A percentile compares a stretch with the other conserved stretches of the same genome.
These are phyloP conservation scores for Fusarium citri DNA, from an alignment of 2,329 filamentous ascomycete genomes.

Conservation along the genomic window DNA sequence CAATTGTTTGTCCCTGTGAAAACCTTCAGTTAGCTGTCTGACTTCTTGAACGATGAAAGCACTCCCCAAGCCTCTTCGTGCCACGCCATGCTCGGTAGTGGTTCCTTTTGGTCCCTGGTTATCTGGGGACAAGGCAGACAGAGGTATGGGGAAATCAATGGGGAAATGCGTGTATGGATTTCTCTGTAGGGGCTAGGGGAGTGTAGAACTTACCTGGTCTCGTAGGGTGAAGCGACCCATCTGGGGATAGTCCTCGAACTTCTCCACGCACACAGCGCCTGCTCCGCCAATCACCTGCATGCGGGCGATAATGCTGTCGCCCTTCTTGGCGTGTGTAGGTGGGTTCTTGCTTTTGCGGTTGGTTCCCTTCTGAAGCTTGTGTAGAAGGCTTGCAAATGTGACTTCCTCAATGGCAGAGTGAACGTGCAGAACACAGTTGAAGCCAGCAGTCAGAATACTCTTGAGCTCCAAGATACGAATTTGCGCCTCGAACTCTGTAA, in stretches of 20 bases:
- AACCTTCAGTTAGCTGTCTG: constrained; percentile 44
- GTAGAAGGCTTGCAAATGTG: constrained; percentile 86
- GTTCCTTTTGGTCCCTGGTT: neutral
- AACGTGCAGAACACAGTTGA: constrained; percentile 97
- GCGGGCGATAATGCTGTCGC: constrained; percentile 88
- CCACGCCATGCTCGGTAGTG: constrained; percentile 18
- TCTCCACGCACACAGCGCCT: constrained; percentile 90
- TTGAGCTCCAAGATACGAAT: constrained; percentile 95
- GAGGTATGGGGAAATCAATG: constrained; percentile 25
- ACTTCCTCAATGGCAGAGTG: constrained; percentile 98
- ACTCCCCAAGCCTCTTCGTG: constrained; percentile 12
- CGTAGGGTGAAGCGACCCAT: constrained; percentile 90
- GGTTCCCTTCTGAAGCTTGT: constrained; percentile 96
- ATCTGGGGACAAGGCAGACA: constrained; percentile 12
- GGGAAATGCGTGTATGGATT: constrained; percentile 2
- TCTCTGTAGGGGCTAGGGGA: constrained; percentile 17
- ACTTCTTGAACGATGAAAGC: constrained; percentile 22
- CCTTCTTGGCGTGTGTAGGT: constrained; percentile 87
- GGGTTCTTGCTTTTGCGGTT: constrained; percentile 92
- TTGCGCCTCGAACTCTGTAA: constrained; percentile 91
- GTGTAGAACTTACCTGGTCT: constrained; percentile 74
- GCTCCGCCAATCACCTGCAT: constrained; percentile 88
- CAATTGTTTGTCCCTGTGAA: constrained; percentile 93
- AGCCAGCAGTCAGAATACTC: constrained; percentile 91
- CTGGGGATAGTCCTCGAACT: constrained; percentile 95